Evolutionary conservation across 2,329 filamentous ascomycete species (phyloP).

Genomic region (Trichoderma oligosporum): DNA sequence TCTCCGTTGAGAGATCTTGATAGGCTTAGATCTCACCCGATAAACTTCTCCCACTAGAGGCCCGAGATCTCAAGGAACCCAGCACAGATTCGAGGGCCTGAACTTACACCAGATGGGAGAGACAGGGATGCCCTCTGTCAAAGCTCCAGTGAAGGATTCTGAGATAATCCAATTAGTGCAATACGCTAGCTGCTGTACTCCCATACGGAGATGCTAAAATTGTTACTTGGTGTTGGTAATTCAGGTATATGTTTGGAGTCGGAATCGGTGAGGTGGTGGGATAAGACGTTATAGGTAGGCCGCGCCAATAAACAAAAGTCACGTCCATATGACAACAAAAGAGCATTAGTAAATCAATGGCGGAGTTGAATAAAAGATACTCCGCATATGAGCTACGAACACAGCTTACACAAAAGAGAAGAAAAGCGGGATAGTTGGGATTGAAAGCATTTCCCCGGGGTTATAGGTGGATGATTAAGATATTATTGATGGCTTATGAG

Average conservation of each 20-base stretch:
- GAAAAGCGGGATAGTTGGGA: background rate
- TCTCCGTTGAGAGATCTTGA: background rate
- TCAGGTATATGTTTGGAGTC: background rate
- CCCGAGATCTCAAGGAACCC: background rate
- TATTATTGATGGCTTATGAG: background rate
- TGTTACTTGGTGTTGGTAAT: background rate
- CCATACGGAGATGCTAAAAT: background rate
- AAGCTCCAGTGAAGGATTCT: background rate
- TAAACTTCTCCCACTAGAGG: constrained; percentile 4
- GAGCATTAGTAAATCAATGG: background rate
- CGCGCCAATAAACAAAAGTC: too few relatives aligned
- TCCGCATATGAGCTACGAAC: background rate
- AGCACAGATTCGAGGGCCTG: background rate
- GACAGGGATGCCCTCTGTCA: background rate
- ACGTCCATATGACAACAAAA: background rate
- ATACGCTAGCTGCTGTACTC: background rate
- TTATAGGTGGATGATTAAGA: constrained; percentile 15
- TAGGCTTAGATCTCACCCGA: background rate
- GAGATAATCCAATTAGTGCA: constrained; percentile 4
- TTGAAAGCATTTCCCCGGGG: background rate
- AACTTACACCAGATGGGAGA: background rate
- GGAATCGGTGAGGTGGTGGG: constrained; percentile 11
- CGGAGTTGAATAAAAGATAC: background rate
- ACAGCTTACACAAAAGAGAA: background rate
- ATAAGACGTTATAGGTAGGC: background rate